Percentiles rank a stretch among this genome's conserved stretches.
phyloP scores from a whole-genome alignment of 805 yeast genomes.

The Kodamaea fukazawae region DNA sequence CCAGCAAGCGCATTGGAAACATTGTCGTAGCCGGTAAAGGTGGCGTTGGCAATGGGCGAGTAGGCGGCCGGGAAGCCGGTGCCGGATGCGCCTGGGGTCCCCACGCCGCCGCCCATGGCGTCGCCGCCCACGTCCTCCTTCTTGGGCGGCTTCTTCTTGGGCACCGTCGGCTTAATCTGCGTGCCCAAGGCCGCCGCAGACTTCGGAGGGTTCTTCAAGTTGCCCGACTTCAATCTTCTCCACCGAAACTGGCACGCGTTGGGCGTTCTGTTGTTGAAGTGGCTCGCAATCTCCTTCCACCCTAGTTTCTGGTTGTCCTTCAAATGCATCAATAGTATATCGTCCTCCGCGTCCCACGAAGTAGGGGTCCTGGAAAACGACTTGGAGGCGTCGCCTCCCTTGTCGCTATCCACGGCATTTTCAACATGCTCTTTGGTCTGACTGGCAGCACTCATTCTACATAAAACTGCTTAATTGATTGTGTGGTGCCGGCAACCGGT shows the following conservation, averaged over 20 bases:
- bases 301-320: conserved; percentile 46
- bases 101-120: conserved; percentile 1
- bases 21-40: conserved; percentile 41
- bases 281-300: conserved; percentile 46
- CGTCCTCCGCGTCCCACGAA: conserved; percentile 49
- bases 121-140: conserved; percentile 6
- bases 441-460: conserved; percentile 5
- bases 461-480: too few relatives aligned
- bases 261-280: conserved; percentile 45
- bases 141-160: conserved; percentile 12
- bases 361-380: conserved; percentile 41
- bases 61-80: conserved; percentile 28
- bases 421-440: conserved; percentile 2
- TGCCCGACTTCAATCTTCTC: conserved; percentile 45
- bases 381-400: conserved; percentile 16
- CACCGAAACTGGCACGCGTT: conserved; percentile 33
- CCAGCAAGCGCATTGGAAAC: conserved; percentile 44
- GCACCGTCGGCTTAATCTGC: conserved; percentile 10
- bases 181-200: conserved; percentile 26
- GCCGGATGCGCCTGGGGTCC: conserved; percentile 12
- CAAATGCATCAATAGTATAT: conserved; percentile 43
- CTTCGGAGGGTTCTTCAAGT: conserved; percentile 44
- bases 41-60: conserved; percentile 34
- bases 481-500: too few relatives aligned
- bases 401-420: neutral